Conservation (phyloP, 768 basidiomycete genomes). For the Auriscalpium microsporum region DNA sequence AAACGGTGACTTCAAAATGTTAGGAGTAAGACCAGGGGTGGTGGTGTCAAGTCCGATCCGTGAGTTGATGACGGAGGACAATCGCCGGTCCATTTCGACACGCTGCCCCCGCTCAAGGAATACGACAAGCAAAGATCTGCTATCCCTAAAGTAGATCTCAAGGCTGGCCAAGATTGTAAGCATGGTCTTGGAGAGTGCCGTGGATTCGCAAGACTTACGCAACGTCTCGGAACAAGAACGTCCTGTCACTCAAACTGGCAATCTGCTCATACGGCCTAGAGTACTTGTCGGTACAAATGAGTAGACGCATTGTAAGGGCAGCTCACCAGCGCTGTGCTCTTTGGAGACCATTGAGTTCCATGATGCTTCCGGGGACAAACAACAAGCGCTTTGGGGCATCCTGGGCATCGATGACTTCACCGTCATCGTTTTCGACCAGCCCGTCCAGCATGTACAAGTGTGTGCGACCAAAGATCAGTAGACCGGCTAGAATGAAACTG, state of each 20-base stretch:
- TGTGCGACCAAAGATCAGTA: conserved; percentile 77
- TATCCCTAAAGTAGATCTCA: conserved; percentile 91
- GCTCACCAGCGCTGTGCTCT: conserved; percentile 75
- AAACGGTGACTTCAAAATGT: conserved; percentile 46
- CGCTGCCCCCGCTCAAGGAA: conserved; percentile 66
- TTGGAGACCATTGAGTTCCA: conserved; percentile 74
- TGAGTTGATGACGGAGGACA: conserved; percentile 36
- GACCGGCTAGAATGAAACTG: conserved; percentile 46
- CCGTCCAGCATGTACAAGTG: conserved; percentile 90
- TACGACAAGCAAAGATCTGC: conserved; percentile 76
- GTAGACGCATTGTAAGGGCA: neutral
- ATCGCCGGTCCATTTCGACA: conserved; percentile 46
- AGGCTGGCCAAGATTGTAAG: conserved; percentile 37
- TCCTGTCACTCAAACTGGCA: conserved; percentile 67
- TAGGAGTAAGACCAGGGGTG: conserved; percentile 33
- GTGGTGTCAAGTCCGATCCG: conserved; percentile 20
- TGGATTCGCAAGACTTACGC: conserved; percentile 46
- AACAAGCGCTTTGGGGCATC: conserved; percentile 79
- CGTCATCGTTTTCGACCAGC: conserved; percentile 76
- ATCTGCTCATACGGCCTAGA: conserved; percentile 74
- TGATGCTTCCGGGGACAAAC: conserved; percentile 76
- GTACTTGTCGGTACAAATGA: neutral
- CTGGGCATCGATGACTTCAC: conserved; percentile 80
- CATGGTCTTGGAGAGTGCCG: neutral
- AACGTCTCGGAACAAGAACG: conserved; percentile 86